Evolutionary conservation across 2,329 filamentous ascomycete species (phyloP).

Genomic region (Trichoderma semiorbis): DNA sequence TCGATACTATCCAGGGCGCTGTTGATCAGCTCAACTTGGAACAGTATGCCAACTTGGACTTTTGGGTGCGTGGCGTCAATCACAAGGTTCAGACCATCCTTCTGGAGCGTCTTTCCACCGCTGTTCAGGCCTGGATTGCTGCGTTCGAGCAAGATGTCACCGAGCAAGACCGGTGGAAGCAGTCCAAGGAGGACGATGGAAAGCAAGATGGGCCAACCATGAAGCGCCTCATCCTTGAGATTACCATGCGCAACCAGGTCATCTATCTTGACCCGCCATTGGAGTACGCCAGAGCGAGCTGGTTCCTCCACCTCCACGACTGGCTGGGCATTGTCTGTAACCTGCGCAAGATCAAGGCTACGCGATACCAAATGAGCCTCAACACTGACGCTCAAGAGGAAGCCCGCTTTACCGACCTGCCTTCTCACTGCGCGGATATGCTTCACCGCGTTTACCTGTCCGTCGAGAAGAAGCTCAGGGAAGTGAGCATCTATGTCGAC

Average conservation of each 20-base stretch:
- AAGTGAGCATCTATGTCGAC: slow-evolving; percentile 83
- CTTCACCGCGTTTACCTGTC: slow-evolving; percentile 77
- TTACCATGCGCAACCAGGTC: slow-evolving; percentile 96
- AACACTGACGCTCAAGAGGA: slow-evolving; percentile 64
- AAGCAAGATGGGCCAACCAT: slow-evolving; percentile 60
- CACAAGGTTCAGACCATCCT: slow-evolving; percentile 77
- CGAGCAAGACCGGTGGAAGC: slow-evolving; percentile 53
- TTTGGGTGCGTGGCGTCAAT: slow-evolving; percentile 89
- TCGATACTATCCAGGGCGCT: slow-evolving; percentile 83
- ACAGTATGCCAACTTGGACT: slow-evolving; percentile 87
- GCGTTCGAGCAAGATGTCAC: slow-evolving; percentile 67
- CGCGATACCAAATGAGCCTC: slow-evolving; percentile 86
- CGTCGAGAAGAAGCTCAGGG: slow-evolving; percentile 76
- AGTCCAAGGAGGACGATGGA: slow-evolving; percentile 42
- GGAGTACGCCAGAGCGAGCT: slow-evolving; percentile 86
- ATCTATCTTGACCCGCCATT: slow-evolving; percentile 94
- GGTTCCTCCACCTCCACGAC: slow-evolving; percentile 87
- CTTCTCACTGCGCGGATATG: slow-evolving; percentile 74
- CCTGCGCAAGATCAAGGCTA: slow-evolving; percentile 89
- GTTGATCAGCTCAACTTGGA: slow-evolving; percentile 97
- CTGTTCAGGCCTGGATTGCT: slow-evolving; percentile 82
- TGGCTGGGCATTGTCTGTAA: slow-evolving; percentile 95
- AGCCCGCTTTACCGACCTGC: slow-evolving; percentile 77
- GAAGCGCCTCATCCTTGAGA: slow-evolving; percentile 76
- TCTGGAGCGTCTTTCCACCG: slow-evolving; percentile 75